Conservation (phyloP, 352 stramenopile genomes). For the Globisporangium paroecandrum region DNA sequence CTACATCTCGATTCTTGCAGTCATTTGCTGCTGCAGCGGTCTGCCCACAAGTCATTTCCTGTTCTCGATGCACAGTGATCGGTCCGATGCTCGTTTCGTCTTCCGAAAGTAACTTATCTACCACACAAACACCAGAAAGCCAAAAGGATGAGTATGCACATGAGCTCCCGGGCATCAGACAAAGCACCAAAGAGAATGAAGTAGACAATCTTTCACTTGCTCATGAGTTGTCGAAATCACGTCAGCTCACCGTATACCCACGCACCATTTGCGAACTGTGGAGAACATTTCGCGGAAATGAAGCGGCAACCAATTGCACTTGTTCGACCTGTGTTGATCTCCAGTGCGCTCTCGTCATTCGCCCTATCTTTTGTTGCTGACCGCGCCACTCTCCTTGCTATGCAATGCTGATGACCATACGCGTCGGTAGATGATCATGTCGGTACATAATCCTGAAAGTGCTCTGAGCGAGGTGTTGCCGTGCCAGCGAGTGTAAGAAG, state of each 20-base stretch:
- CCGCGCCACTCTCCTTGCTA: not conserved
- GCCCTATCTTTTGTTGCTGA: not conserved
- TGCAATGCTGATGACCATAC: not conserved
- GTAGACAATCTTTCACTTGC: too few relatives aligned
- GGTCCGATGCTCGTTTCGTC: not conserved
- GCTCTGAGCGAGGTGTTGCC: not conserved
- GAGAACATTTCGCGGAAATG: too few relatives aligned
- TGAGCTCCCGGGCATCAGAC: too few relatives aligned
- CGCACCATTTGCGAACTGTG: too few relatives aligned
- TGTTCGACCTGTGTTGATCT: too few relatives aligned
- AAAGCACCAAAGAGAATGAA: too few relatives aligned
- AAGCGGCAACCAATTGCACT: too few relatives aligned
- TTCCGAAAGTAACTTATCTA: not conserved
- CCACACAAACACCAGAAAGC: not conserved
- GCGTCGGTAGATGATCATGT: not conserved
- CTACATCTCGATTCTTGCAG: not conserved
- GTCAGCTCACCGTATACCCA: too few relatives aligned
- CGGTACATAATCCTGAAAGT: not conserved
- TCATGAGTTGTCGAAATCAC: too few relatives aligned
- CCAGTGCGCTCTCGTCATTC: not conserved
- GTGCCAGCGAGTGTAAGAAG: too few relatives aligned
- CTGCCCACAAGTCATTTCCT: not conserved
- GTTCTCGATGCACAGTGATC: not conserved
- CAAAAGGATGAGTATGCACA: not conserved
- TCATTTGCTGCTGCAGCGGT: not conserved